Evolutionary conservation across 2,329 filamentous ascomycete species (phyloP).

Genomic region (Trichophyton benhamiae): DNA sequence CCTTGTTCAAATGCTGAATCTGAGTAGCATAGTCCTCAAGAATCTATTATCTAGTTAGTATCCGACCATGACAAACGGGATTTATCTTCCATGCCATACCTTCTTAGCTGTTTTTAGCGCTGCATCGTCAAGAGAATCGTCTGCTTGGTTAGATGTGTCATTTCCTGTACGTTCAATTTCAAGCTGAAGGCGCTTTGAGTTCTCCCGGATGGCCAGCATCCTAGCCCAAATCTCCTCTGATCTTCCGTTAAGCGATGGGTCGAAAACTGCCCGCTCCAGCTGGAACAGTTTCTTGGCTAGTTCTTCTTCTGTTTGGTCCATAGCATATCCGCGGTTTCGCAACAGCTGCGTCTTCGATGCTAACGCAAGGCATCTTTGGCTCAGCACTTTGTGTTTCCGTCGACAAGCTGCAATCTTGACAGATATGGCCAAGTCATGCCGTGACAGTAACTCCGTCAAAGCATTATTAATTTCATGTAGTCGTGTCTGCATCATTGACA

Average conservation of each 20-base stretch:
- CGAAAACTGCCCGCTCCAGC: conserved; percentile 47
- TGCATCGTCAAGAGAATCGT: conserved; percentile 43
- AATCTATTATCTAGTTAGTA: conserved; percentile 26
- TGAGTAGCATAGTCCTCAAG: conserved; percentile 40
- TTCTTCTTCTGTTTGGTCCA: conserved; percentile 52
- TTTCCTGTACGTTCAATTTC: conserved; percentile 47
- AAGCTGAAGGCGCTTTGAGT: conserved; percentile 45
- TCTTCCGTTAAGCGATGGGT: conserved; percentile 47
- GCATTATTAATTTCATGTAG: conserved; percentile 55
- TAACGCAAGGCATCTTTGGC: conserved; percentile 47
- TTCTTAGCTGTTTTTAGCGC: conserved; percentile 49
- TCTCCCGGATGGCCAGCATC: conserved; percentile 50
- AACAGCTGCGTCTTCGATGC: conserved; percentile 54
- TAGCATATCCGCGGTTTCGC: conserved; percentile 51
- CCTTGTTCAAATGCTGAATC: conserved; percentile 48
- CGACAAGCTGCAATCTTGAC: conserved; percentile 47
- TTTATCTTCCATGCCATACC: conserved; percentile 28
- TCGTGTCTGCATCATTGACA: conserved; percentile 46
- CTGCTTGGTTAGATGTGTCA: conserved; percentile 27
- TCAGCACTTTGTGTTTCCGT: conserved; percentile 47
- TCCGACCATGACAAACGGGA: conserved; percentile 7
- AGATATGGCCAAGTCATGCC: conserved; percentile 49
- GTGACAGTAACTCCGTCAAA: conserved; percentile 46
- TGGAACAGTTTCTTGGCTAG: conserved; percentile 49
- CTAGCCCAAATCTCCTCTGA: conserved; percentile 56